phyloP scores from a whole-genome alignment of 176 grass and related monocot genomes.

The Triticum turgidum region DNA sequence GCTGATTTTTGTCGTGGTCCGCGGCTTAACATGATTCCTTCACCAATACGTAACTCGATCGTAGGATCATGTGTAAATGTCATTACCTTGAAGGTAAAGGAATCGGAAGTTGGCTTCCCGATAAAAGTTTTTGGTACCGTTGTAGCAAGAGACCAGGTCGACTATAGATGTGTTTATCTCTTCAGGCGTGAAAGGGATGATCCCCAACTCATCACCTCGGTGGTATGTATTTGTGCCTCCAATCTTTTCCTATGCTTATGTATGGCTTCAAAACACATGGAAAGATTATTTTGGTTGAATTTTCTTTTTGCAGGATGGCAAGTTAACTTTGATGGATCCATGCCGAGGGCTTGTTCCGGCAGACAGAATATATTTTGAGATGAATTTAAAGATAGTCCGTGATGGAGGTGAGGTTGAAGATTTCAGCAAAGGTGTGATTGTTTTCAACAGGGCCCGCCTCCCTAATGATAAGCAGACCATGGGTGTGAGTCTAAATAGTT shows the following conservation, averaged over 20 bases:
- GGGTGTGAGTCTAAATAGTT: not conserved
- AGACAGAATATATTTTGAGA: not conserved
- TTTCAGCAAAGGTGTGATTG: not conserved
- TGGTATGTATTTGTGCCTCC: not conserved
- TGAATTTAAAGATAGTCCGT: not conserved
- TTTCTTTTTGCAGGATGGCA: not conserved
- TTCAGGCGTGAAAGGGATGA: not conserved
- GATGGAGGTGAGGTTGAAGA: not conserved
- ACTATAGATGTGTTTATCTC: not conserved
- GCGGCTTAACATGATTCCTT: not conserved
- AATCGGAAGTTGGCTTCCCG: constrained; percentile 9
- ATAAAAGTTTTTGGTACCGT: not conserved
- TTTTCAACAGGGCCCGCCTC: not conserved
- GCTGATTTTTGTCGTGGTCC: not conserved
- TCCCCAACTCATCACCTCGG: not conserved
- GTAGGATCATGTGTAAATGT: not conserved
- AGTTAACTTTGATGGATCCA: not conserved
- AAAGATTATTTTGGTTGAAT: not conserved
- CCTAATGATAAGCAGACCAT: not conserved
- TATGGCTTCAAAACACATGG: no score
- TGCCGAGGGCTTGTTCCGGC: not conserved
- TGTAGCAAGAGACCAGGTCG: not conserved
- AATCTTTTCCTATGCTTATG: no score
- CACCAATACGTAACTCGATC: not conserved
- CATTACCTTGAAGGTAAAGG: not conserved